Evolutionary conservation across 2,329 filamentous ascomycete species (phyloP).

Genomic region (Plectosphaerella plurivora): DNA sequence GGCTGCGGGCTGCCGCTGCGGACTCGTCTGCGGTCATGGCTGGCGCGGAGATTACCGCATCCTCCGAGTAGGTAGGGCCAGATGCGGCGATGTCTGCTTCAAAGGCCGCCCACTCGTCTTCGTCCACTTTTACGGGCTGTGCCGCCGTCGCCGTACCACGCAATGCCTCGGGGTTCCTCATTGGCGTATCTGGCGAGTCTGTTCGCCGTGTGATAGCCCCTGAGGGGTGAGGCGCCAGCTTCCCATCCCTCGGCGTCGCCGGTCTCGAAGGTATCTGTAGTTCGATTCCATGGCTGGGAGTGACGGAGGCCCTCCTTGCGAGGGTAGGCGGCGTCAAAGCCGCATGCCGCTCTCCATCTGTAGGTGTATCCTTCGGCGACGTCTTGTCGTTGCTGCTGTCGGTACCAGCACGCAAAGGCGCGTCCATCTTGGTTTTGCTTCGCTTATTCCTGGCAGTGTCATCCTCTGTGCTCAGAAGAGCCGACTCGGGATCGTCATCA

Average conservation of each 20-base stretch:
- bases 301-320: conserved; percentile 43
- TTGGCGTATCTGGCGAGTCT: background rate
- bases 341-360: conserved; percentile 14
- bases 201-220: conserved; percentile 17
- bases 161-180: conserved; percentile 5
- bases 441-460: conserved; percentile 38
- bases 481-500: conserved; percentile 25
- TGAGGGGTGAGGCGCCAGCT: too few relatives aligned
- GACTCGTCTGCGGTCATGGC: conserved; percentile 62
- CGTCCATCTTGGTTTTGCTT: conserved; percentile 31
- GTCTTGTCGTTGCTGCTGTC: conserved; percentile 7
- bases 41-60: conserved; percentile 64
- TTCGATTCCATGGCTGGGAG: conserved; percentile 52
- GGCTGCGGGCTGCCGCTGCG: conserved; percentile 46
- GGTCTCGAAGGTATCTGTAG: conserved; percentile 61
- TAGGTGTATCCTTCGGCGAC: conserved; percentile 5
- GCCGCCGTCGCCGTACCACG: conserved; percentile 12
- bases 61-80: conserved; percentile 25
- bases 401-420: conserved; percentile 9
- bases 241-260: conserved; percentile 42
- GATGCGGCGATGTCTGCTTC: conserved; percentile 69
- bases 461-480: conserved; percentile 21
- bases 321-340: conserved; percentile 35
- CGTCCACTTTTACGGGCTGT: conserved; percentile 42
- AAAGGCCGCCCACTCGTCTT: conserved; percentile 83